Evolutionary conservation across 768 basidiomycete species (phyloP).

Genomic region (Termitomyces sp.): DNA sequence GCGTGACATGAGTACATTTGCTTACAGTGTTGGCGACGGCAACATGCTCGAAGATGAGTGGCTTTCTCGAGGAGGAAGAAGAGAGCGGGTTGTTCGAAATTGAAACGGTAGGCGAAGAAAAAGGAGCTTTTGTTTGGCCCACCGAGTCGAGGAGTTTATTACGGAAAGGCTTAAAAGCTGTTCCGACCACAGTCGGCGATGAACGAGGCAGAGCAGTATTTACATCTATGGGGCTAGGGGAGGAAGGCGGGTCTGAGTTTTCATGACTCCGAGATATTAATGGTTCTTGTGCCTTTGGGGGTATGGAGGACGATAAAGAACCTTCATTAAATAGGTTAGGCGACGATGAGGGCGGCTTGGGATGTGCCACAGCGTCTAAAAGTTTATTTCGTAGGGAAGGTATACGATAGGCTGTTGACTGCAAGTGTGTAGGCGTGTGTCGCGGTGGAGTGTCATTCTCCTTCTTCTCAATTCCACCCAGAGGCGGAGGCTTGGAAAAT

Average conservation of each 20-base stretch:
- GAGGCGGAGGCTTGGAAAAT: slow-evolving; percentile 14
- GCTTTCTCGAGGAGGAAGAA: slow-evolving; percentile 9
- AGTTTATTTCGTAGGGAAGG: slow-evolving; percentile 1
- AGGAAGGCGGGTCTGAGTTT: not conserved
- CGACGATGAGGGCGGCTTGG: not conserved
- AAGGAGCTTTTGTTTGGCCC: slow-evolving; percentile 5
- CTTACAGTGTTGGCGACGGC: not conserved
- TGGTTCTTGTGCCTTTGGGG: not conserved
- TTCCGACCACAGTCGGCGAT: slow-evolving; percentile 7
- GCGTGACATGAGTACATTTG: not conserved
- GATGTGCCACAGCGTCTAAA: slow-evolving; percentile 6
- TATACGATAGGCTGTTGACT: not conserved
- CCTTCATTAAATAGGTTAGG: slow-evolving; percentile 5
- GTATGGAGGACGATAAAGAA: not conserved
- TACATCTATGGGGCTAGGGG: not conserved
- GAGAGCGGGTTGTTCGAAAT: not conserved
- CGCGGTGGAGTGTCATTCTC: slow-evolving; percentile 19
- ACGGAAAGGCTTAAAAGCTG: not conserved
- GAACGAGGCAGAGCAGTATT: not conserved
- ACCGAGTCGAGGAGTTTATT: slow-evolving; percentile 3
- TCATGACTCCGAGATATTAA: not conserved
- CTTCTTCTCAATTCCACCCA: slow-evolving; percentile 19
- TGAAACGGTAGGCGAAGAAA: slow-evolving; percentile 19
- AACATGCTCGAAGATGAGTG: slow-evolving; percentile 19
- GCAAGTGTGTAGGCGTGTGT: not conserved